phyloP scores from a whole-genome alignment of 2,329 filamentous ascomycete genomes.

The Verticillium tricorpus region DNA sequence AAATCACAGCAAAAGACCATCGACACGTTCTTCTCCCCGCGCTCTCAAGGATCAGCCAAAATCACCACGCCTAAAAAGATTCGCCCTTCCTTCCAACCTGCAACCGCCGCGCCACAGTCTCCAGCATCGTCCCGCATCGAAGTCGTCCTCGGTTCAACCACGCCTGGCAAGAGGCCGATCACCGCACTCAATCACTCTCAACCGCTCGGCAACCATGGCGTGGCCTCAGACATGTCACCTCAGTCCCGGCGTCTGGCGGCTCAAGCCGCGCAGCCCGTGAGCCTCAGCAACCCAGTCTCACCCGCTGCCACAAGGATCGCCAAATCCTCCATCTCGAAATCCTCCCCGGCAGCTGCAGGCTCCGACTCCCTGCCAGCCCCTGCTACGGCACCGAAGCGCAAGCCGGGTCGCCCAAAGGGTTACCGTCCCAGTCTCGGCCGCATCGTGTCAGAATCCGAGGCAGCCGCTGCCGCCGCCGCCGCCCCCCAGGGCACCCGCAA shows the following conservation, averaged over 20 bases:
- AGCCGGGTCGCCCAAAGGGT: conserved; percentile 45
- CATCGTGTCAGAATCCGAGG: conserved; percentile 11
- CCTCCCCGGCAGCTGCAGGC: neutral
- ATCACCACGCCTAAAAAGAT: neutral
- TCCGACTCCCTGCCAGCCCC: neutral
- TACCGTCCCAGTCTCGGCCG: conserved; percentile 31
- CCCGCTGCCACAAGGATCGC: neutral
- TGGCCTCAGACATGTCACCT: conserved; percentile 17
- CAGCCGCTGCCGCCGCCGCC: neutral
- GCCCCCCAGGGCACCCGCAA: neutral
- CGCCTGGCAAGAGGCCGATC: neutral
- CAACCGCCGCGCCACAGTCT: conserved; percentile 3
- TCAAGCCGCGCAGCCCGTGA: conserved; percentile 7
- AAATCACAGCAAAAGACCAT: neutral
- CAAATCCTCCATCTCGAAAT: neutral
- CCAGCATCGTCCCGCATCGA: conserved; percentile 5
- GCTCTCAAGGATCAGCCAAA: neutral
- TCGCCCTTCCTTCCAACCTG: neutral
- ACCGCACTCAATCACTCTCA: neutral
- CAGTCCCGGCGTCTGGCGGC: conserved; percentile 8
- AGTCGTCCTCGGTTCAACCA: conserved; percentile 5
- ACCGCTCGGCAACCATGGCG: neutral
- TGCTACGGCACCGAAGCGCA: conserved; percentile 13
- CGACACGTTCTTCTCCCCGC: neutral
- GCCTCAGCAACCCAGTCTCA: conserved; percentile 7